These are phyloP conservation scores for Peronospora farinosa DNA, from an alignment of 352 stramenopile genomes.

Conservation along the genomic window DNA sequence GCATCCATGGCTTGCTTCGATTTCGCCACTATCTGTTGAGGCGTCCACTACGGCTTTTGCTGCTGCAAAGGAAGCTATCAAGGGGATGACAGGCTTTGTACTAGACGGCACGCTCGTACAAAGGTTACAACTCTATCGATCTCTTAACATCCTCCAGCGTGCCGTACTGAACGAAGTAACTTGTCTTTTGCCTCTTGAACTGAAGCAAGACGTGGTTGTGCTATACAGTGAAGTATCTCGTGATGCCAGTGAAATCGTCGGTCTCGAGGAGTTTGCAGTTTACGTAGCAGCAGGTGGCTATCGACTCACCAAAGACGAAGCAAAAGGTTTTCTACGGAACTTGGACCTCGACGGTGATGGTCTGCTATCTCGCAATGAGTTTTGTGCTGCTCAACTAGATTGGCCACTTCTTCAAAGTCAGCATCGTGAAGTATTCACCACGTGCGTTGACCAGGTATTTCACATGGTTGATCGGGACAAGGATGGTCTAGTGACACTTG, in stretches of 20 bases:
- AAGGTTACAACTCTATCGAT: conserved; percentile 65
- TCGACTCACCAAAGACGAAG: conserved; percentile 50
- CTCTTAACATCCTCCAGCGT: conserved; percentile 64
- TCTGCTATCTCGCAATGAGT: conserved; percentile 50
- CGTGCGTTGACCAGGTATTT: conserved; percentile 40
- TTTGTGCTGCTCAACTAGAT: conserved; percentile 62
- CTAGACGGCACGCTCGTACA: conserved; percentile 68
- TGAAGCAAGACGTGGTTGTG: conserved; percentile 56
- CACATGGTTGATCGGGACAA: conserved; percentile 39
- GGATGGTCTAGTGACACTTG: conserved; percentile 41
- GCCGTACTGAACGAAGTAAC: conserved; percentile 57
- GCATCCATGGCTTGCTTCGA: conserved; percentile 50
- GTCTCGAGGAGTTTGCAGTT: conserved; percentile 44
- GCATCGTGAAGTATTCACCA: conserved; percentile 28
- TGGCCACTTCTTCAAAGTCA: conserved; percentile 52
- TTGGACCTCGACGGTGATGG: conserved; percentile 64
- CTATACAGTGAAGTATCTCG: conserved; percentile 61
- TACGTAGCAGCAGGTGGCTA: conserved; percentile 57
- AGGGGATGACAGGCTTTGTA: conserved; percentile 21
- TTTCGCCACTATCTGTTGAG: conserved; percentile 15
- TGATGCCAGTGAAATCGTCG: conserved; percentile 39
- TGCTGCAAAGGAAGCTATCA: conserved; percentile 23
- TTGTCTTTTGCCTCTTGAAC: conserved; percentile 38
- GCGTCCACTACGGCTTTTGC: conserved; percentile 20
- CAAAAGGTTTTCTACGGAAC: conserved; percentile 47